These are phyloP conservation scores for Neurospora sp. DNA, from an alignment of 495 filamentous ascomycete genomes.

Conservation along the genomic window DNA sequence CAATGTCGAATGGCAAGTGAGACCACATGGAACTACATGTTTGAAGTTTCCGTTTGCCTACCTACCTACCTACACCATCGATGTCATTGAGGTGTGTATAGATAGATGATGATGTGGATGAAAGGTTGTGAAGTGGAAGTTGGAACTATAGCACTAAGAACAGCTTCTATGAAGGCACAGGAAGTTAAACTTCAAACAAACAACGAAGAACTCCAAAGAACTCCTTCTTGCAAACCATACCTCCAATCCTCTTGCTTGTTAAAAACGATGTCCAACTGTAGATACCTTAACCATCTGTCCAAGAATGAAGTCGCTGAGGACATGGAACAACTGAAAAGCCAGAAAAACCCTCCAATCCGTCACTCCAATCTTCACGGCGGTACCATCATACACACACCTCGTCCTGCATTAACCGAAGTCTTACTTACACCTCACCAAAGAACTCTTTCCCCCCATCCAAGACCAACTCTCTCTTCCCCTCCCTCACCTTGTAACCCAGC, in stretches of 20 bases:
- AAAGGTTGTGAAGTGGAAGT: not conserved
- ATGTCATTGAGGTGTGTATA: not conserved
- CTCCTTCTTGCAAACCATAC: not conserved
- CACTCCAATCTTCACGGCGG: not conserved
- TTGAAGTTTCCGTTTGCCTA: no score
- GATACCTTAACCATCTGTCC: not conserved
- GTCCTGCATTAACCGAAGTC: not conserved
- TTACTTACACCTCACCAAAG: conserved; percentile 17
- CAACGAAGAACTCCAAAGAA: not conserved
- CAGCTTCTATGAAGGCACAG: not conserved
- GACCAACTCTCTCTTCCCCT: conserved; percentile 21
- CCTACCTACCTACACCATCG: no score
- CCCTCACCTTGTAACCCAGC: conserved; percentile 27
- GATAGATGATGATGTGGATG: not conserved
- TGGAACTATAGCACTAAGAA: not conserved
- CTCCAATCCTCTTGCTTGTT: not conserved
- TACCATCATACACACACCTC: not conserved
- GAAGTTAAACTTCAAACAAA: not conserved
- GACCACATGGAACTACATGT: no score
- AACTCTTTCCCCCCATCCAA: conserved; percentile 26
- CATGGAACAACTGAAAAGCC: not conserved
- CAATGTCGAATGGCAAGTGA: no score
- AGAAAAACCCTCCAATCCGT: not conserved
- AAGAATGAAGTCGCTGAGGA: not conserved
- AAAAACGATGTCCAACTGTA: not conserved